A percentile compares a stretch with the other conserved stretches of the same genome.
Conservation (phyloP, 306 rosid species). For the Quillaja saponaria region DNA sequence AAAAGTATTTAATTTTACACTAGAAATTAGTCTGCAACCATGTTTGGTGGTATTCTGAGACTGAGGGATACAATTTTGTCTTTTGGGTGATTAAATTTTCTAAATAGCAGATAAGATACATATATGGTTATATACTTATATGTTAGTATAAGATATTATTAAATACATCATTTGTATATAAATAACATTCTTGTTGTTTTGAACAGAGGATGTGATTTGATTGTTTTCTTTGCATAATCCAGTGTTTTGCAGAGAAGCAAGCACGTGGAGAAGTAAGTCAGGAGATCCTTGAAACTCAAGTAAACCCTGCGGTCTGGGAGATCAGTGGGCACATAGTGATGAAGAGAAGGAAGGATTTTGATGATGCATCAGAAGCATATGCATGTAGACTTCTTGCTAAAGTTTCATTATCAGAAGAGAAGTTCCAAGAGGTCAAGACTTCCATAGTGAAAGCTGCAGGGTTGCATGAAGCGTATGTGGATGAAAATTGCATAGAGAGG, state of each 20-base stretch:
- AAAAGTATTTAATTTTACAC: too few relatives aligned
- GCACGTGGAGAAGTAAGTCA: slow-evolving; percentile 30
- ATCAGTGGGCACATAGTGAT: slow-evolving; percentile 36
- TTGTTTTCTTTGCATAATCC: background rate
- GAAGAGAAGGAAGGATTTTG: slow-evolving; percentile 28
- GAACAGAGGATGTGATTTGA: background rate
- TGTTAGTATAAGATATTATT: too few relatives aligned
- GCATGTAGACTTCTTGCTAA: slow-evolving; percentile 33
- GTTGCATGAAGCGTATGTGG: background rate
- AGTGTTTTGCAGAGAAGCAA: slow-evolving; percentile 40
- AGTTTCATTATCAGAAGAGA: slow-evolving; percentile 26
- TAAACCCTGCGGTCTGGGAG: slow-evolving; percentile 42
- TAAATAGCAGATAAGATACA: too few relatives aligned
- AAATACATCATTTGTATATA: too few relatives aligned
- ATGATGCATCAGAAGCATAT: slow-evolving; percentile 16
- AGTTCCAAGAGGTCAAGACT: slow-evolving; percentile 29
- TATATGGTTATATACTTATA: too few relatives aligned
- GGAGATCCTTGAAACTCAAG: slow-evolving; percentile 19
- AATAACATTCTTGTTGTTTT: background rate
- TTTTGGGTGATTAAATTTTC: too few relatives aligned
- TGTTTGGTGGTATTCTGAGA: too few relatives aligned
- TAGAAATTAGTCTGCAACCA: too few relatives aligned
- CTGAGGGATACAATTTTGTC: too few relatives aligned
- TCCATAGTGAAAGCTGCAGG: slow-evolving; percentile 17
- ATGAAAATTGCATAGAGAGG: background rate